These are phyloP conservation scores for Brassica incana DNA, from an alignment of 345 rosid species.

Conservation along the genomic window DNA sequence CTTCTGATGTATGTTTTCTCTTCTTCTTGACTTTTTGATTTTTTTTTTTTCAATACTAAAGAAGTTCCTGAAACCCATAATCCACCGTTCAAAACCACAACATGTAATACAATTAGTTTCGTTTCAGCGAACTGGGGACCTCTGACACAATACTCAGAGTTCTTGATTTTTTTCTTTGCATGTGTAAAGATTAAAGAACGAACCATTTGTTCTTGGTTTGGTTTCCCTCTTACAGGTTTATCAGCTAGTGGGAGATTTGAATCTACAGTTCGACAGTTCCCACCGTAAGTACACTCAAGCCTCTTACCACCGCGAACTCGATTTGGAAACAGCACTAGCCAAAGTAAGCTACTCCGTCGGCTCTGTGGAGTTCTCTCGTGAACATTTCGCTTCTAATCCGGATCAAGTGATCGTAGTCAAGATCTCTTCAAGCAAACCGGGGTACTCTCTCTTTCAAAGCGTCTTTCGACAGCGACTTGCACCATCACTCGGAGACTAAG, in stretches of 20 bases:
- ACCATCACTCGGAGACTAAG: conserved; percentile 51
- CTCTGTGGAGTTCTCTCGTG: conserved; percentile 59
- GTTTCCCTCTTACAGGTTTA: conserved; percentile 53
- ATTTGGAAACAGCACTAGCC: conserved; percentile 79
- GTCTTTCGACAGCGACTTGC: conserved; percentile 61
- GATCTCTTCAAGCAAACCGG: conserved; percentile 62
- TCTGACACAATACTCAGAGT: background rate
- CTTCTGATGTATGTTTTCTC: conserved; percentile 52
- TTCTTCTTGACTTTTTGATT: too few relatives aligned
- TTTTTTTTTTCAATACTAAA: too few relatives aligned
- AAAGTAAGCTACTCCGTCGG: conserved; percentile 66
- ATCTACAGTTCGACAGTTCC: conserved; percentile 69
- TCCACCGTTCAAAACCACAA: too few relatives aligned
- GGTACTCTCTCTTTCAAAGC: conserved; percentile 64
- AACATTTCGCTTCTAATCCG: conserved; percentile 71
- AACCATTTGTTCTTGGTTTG: conserved; percentile 3
- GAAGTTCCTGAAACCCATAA: too few relatives aligned
- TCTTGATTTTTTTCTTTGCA: background rate
- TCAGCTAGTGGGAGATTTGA: conserved; percentile 83
- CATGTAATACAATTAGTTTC: too few relatives aligned
- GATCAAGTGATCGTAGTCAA: conserved; percentile 69
- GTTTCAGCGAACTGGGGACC: too few relatives aligned
- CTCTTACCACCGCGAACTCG: conserved; percentile 83
- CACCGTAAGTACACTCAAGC: conserved; percentile 62
- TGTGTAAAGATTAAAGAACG: conserved; percentile 14